Percentiles rank a stretch among this genome's conserved stretches.
Evolutionary conservation across 1,284 basidiomycete genomes (phyloP).

Genomic region (Ceratobasidium papillatum): DNA sequence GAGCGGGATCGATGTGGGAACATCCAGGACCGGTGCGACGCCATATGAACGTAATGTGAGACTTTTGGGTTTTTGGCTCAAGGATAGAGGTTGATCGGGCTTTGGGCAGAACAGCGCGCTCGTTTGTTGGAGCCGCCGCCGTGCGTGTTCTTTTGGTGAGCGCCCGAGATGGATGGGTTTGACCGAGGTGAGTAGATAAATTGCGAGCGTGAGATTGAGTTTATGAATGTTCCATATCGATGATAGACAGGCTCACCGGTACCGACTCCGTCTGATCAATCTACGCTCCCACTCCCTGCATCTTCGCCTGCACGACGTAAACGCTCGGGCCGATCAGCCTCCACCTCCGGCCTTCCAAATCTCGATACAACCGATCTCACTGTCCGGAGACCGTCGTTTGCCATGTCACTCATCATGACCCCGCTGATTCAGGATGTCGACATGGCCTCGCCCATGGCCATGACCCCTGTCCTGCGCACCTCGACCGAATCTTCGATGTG

Average conservation of each 20-base stretch:
- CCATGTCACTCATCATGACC: conserved; percentile 24
- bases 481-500: conserved; percentile 38
- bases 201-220: neutral
- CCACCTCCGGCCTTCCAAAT: conserved; percentile 23
- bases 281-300: neutral
- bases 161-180: conserved; percentile 4
- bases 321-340: conserved; percentile 27
- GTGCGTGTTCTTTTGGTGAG: conserved; percentile 39
- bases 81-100: neutral
- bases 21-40: conserved; percentile 6
- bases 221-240: neutral
- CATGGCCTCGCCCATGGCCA: conserved; percentile 27
- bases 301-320: conserved; percentile 6
- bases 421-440: conserved; percentile 29
- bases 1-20: conserved; percentile 2
- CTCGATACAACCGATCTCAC: conserved; percentile 30
- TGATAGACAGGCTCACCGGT: neutral
- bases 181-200: conserved; percentile 22
- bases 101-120: conserved; percentile 36
- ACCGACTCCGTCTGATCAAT: neutral
- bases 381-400: conserved; percentile 16
- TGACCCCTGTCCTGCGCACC: conserved; percentile 34
- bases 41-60: conserved; percentile 35
- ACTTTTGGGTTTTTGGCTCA: neutral
- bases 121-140: conserved; percentile 38